phyloP scores from a whole-genome alignment of 2,329 filamentous ascomycete species.

The Pyrenophora graminea region DNA sequence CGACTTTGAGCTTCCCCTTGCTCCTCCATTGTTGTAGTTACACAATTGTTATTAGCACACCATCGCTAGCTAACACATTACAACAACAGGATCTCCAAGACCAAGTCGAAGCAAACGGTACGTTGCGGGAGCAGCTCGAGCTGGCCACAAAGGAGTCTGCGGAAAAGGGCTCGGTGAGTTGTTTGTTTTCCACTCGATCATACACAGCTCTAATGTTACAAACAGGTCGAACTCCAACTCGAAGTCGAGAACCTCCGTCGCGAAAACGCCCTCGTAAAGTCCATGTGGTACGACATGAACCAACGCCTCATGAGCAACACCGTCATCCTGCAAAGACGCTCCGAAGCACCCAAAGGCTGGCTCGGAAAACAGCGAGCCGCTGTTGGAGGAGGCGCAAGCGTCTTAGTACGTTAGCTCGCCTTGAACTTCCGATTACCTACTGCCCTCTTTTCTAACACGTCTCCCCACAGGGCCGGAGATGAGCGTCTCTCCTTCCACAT shows the following conservation, averaged over 20 bases:
- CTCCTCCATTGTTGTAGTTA: background rate
- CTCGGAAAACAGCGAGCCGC: slow-evolving; percentile 75
- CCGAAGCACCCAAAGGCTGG: slow-evolving; percentile 79
- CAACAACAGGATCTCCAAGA: slow-evolving; percentile 38
- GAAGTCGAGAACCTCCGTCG: slow-evolving; percentile 72
- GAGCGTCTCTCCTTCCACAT: background rate
- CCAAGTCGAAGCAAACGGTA: slow-evolving; percentile 28
- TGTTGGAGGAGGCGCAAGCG: slow-evolving; percentile 40
- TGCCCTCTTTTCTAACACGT: too few species aligned
- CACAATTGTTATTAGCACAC: too few species aligned
- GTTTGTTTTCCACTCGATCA: background rate
- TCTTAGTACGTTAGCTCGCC: slow-evolving; percentile 24
- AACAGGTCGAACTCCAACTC: slow-evolving; percentile 40
- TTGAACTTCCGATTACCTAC: background rate
- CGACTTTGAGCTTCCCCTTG: slow-evolving; percentile 8
- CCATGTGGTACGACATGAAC: slow-evolving; percentile 85
- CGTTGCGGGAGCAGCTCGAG: slow-evolving; percentile 39
- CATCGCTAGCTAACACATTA: slow-evolving; percentile 16
- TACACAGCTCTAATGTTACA: background rate
- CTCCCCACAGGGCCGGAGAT: slow-evolving; percentile 10
- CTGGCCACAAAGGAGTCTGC: slow-evolving; percentile 39
- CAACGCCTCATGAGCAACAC: slow-evolving; percentile 81
- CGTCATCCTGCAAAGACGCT: slow-evolving; percentile 74
- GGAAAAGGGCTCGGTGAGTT: slow-evolving; percentile 45
- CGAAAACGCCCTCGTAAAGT: slow-evolving; percentile 77